Conservation (phyloP, 768 basidiomycete genomes). For the Boletus reticuloceps region DNA sequence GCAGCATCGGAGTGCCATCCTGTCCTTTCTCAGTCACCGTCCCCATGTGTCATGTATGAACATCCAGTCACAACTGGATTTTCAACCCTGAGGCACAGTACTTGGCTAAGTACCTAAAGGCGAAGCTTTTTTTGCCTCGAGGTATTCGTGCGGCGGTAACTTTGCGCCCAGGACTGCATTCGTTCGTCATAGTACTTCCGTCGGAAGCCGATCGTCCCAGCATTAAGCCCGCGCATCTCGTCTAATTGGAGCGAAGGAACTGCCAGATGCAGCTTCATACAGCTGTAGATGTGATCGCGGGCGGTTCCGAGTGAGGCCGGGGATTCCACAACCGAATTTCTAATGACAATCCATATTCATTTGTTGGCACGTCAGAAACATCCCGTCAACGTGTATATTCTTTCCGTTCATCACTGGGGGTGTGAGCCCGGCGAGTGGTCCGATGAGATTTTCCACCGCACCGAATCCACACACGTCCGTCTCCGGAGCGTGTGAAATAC, state of each 20-base stretch:
- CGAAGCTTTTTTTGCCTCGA: conserved; percentile 28
- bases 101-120: conserved; percentile 28
- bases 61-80: conserved; percentile 9
- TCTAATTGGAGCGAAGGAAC: conserved; percentile 5
- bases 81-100: conserved; percentile 34
- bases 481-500: conserved; percentile 22
- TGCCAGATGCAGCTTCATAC: conserved; percentile 11
- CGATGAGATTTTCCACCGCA: conserved; percentile 21
- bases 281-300: conserved; percentile 6
- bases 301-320: conserved; percentile 24
- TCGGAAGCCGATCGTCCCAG: conserved; percentile 23
- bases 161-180: conserved; percentile 27
- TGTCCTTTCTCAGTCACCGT: conserved; percentile 14
- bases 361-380: conserved; percentile 16
- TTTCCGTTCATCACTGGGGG: conserved; percentile 27
- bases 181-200: conserved; percentile 29
- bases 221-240: conserved; percentile 21
- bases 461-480: conserved; percentile 6
- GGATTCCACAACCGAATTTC: conserved; percentile 21
- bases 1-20: conserved; percentile 10
- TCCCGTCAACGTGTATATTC: conserved; percentile 28
- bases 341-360: conserved; percentile 32
- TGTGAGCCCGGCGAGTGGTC: conserved; percentile 18
- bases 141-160: conserved; percentile 30
- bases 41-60: conserved; percentile 14